A percentile compares a stretch with the other conserved stretches of the same genome.
phyloP scores from a whole-genome alignment of 352 stramenopile species.

The Peronosclerospora sorghi region DNA sequence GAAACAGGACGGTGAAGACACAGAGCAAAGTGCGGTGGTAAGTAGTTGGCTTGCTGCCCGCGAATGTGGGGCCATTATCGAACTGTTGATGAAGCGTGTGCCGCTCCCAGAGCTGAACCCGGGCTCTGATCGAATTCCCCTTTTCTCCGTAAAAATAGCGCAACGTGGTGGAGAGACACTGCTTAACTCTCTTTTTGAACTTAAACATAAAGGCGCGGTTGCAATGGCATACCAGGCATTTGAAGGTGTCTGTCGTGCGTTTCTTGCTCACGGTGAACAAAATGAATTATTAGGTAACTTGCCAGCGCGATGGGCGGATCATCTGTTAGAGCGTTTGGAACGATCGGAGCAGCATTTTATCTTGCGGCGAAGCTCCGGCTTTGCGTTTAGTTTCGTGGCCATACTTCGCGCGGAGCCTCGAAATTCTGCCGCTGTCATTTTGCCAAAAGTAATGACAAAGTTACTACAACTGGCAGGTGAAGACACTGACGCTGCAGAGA shows the following conservation, averaged over 20 bases:
- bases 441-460: constrained; percentile 61
- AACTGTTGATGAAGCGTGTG: constrained; percentile 58
- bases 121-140: constrained; percentile 8
- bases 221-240: constrained; percentile 76
- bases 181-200: constrained; percentile 71
- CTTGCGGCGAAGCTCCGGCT: constrained; percentile 76
- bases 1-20: constrained; percentile 31
- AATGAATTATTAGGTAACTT: constrained; percentile 40
- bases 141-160: constrained; percentile 46
- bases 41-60: constrained; percentile 80
- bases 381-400: constrained; percentile 82
- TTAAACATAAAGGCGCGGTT: constrained; percentile 85
- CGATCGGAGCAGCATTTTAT: constrained; percentile 80
- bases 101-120: constrained; percentile 25
- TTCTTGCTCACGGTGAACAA: constrained; percentile 52
- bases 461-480: constrained; percentile 52
- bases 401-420: constrained; percentile 81
- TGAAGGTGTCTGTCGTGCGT: constrained; percentile 73
- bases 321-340: constrained; percentile 62
- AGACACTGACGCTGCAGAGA: constrained; percentile 38
- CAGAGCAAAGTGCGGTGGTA: constrained; percentile 68
- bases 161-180: constrained; percentile 55
- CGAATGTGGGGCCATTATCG: constrained; percentile 69
- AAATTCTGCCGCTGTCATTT: constrained; percentile 62
- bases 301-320: constrained; percentile 64